Evolutionary conservation across 2,329 filamentous ascomycete genomes (phyloP), one percentile per base, ranked within the genome.

Genomic region (Aureobasidium leucospermi): DNA sequence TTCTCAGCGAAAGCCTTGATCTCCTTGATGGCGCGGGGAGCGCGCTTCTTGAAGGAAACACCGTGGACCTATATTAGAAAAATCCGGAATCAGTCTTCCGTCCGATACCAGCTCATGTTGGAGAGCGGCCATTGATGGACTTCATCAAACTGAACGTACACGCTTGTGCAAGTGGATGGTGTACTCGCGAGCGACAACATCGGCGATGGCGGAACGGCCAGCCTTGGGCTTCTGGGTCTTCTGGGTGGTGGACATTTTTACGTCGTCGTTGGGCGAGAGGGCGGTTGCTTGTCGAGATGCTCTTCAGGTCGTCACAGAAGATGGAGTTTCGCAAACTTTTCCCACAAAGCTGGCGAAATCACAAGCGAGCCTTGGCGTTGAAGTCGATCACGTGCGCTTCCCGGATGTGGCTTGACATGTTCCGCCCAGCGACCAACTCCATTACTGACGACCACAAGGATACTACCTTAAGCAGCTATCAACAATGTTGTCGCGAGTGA

Each of bases 121-220:
- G 46, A 48, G 49, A 32, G 34, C 51, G 47, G 66, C 76, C 81
- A 76, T 81, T 77, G 75, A 76, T 85, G 83, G 82, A 85, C 83
- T 85, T 85, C 83, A 85, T 83, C 76, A 86, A 85, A 86, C 83
- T 83, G 82, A 84, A 79, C 88, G 78, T 92, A 95, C 90, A 81
- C 93, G 89, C 89, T 96, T 97, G 90, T 99, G 94, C 73, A 99
- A 83, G 86, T 99, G 93, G 83, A 99, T 97, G 80, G 94, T 99
- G 87, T 99, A 99, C 85, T 99, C 95, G 85, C 94, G 90, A 74
- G 94, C 88, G 79, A 99, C 93, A 77, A 99, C 95, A 81, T 99
- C 93, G 80, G 90, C 87, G 80, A 99, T 96, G 83, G 95, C 95
- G 80, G 90, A 96, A 77, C 92, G 90, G 74, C 79, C 77, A 81